Base-by-base conservation (phyloP, 768 basidiomycete genomes). In the Trametes meyenii region DNA sequence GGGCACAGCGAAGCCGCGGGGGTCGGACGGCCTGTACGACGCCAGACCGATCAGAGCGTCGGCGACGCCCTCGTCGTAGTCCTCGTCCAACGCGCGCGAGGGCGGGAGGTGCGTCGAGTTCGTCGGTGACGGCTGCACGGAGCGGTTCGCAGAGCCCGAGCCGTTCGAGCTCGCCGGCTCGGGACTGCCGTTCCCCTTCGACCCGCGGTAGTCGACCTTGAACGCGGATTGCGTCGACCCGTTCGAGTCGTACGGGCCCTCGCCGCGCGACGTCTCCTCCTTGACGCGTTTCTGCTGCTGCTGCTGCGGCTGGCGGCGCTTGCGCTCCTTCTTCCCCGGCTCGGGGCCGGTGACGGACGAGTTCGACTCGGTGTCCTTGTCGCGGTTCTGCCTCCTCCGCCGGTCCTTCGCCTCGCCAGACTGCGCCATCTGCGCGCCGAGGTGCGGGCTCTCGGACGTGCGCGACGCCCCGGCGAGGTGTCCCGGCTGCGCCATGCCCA, bases 21-120 rank as follows among this genome's bases (percentile, higher is more conserved):
- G 60, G 36, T 69, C 68, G n/a, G 64, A 63, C 5, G 68, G 60
- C 48, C 72, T 69, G 55, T 69, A 70, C 35, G 65, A 60, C 33
- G 68, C 64, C 49, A 97, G 79, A 2, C 82, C 85, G 74, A 97
- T 91, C 36, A 97, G 77, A 0, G 91, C 85, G 66, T 94, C 93
- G 4, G 92, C 86, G n/a, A 87, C 90, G 24, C 89, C 91, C 73
- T 95, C 95, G 67, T 98, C 95, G 67, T 97, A 97, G 67, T 97
- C 91, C 66, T 98, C 95, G 69, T 97, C 94, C 17, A 96, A 82
- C 1, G 83, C 76, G 7, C 95, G 81, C 12, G 85, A 78, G 7
- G 88, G 86, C 17, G 85, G 82, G 39, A 83, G 75, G 54, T 85
- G 82, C 7, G 81, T 80, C 19, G 79, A 82, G 59, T 81, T 84